A percentile compares a stretch with the other conserved stretches of the same genome.
Conservation (phyloP, 805 yeast species). For the Ascoidea tarda region DNA sequence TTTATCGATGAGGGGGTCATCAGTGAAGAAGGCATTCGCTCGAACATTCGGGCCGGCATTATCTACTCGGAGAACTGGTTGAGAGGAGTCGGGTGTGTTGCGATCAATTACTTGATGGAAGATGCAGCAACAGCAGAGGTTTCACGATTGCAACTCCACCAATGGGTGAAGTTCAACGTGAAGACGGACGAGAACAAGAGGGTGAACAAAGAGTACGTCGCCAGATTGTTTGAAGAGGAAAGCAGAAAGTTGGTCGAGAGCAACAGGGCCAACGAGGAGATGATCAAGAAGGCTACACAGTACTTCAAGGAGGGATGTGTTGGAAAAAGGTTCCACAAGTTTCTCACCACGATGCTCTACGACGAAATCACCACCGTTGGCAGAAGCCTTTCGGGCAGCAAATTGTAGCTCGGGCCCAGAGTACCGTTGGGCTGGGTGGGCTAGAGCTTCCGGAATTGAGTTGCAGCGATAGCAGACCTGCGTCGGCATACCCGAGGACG, state of each 20-base stretch:
- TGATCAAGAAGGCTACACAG: conserved; percentile 48
- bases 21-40: conserved; percentile 56
- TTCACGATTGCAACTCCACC: conserved; percentile 68
- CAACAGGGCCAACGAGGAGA: conserved; percentile 26
- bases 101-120: conserved; percentile 76
- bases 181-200: conserved; percentile 40
- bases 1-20: conserved; percentile 46
- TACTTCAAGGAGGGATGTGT: conserved; percentile 61
- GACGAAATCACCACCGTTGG: conserved; percentile 49
- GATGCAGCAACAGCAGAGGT: conserved; percentile 89
- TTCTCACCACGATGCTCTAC: conserved; percentile 62
- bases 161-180: conserved; percentile 70
- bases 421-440: background rate
- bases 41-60: conserved; percentile 63
- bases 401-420: conserved; percentile 13
- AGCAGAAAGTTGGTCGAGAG: conserved; percentile 40
- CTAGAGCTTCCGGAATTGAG: background rate
- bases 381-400: conserved; percentile 17
- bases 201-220: conserved; percentile 47
- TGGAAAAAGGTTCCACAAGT: conserved; percentile 62
- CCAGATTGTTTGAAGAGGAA: conserved; percentile 44
- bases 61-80: conserved; percentile 81
- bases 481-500: no score
- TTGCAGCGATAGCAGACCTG: background rate
- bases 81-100: conserved; percentile 74